Conservation (phyloP, 1,284 basidiomycete species). For the Moesziomyces antarcticus region DNA sequence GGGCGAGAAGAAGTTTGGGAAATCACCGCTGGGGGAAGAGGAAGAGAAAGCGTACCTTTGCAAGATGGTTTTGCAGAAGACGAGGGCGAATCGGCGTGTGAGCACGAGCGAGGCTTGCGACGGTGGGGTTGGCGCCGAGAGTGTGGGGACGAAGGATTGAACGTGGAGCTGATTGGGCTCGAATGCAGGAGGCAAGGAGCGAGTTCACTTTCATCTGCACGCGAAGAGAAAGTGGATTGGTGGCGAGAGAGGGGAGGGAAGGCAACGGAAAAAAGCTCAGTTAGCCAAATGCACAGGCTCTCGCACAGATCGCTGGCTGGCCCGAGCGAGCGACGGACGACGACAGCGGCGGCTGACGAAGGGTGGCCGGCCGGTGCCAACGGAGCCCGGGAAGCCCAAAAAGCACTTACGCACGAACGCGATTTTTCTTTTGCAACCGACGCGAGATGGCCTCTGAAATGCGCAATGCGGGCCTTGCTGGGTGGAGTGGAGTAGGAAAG, state of each 20-base stretch:
- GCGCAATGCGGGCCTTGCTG: not conserved
- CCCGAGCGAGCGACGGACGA: not conserved
- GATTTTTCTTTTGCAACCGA: constrained; percentile 4
- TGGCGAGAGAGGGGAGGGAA: not conserved
- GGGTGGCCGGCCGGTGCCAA: no score
- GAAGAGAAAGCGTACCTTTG: constrained; percentile 29
- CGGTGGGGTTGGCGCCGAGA: not conserved
- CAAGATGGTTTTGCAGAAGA: constrained; percentile 6
- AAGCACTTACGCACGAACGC: constrained; percentile 24
- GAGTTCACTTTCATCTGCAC: constrained; percentile 35
- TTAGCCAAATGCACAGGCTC: no score
- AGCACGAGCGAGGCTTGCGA: constrained; percentile 8
- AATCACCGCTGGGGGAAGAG: no score
- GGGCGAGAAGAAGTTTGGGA: no score
- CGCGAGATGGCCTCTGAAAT: constrained; percentile 11
- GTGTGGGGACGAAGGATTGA: constrained; percentile 1
- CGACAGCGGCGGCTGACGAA: not conserved
- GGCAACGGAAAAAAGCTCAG: not conserved
- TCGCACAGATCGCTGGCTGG: no score
- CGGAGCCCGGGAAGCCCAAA: not conserved
- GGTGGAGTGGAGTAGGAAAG: not conserved
- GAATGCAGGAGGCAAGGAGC: constrained; percentile 17
- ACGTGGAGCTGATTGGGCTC: constrained; percentile 21
- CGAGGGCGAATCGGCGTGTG: constrained; percentile 6
- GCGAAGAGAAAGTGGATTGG: constrained; percentile 24